Evolutionary conservation across 129 eudicot genomes (phyloP), one percentile per base, ranked within the genome.

Genomic region (Flaveria brownii): DNA sequence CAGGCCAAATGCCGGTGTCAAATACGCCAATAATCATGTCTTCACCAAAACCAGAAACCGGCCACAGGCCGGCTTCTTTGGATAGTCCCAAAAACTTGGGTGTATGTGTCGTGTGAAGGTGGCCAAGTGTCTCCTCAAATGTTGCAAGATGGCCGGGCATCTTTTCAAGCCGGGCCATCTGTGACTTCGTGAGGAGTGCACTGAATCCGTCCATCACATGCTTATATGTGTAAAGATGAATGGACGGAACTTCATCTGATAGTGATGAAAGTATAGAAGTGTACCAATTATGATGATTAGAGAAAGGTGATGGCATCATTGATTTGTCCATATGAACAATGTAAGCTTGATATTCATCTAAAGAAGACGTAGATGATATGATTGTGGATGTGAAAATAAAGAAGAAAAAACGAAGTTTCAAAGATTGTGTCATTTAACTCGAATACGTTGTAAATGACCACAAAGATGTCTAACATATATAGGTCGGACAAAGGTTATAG

Each of bases 1-100:
- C 87, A 0, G 90, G 85, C 90, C 90, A 86, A 15, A 86, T 80
- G 1, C 90, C 90, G 0, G 90, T 77, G 77, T 86, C 90, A 0
- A 86, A 20, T 16, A 86, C 59, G 11, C 90, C 90, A 15, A 83
- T 73, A 3, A 83, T 83, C 77, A 83, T 77, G 70, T 86, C 90
- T 62, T 83, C 83, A 52, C 86, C 89, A 26, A 78, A 85, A 0
- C 72, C 77, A 9, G 86, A 71, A 56, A 18, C 64, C 1, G 88
- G 88, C 88, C 88, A 85, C 8, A 82, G 26, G 5, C 90, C 90
- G 0, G 25, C 18, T 9, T 73, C 73, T 69, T 77, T 77, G 33
- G 62, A 47, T 15, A 86, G 75, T 59, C 85, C 87, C 17, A 83
- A 59, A 65, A 79, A 83, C 67, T 80, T 62, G 8, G 87, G 87